Evolutionary conservation across 2,329 filamentous ascomycete species (phyloP), one percentile per base, ranked within the genome.

Genomic region (Fusarium mexicanum): DNA sequence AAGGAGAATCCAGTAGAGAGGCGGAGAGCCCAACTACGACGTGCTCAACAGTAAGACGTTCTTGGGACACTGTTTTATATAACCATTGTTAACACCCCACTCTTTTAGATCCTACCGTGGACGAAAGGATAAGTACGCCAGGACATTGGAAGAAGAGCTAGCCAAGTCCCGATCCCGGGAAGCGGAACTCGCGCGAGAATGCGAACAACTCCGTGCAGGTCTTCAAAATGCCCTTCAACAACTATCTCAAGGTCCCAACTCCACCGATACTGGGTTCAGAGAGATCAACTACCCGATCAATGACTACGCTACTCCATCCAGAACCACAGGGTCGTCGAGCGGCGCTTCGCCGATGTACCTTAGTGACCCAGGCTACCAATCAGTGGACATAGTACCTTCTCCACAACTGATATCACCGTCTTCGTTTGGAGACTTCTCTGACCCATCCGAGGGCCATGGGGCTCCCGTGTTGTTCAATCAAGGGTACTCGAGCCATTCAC

Each of bases 1-100:
- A 74, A 72, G 43, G 59, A 67, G 22, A 61, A 74, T 11, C 72
- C 67, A 3, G 53, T 61, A 8, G 72, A 74, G 31, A 74, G 62
- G 33, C 62, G 72, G 17, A 55, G 72, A 24, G 71, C 62, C 17
- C 71, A 74, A 18, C 29, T 74, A 9, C 68, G 72, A 18, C 55
- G 53, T 26, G 71, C 72, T 9, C 72, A 74, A 53, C 71, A 74
- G 72, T 74, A 40, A 48, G 67, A 26, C 17, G 1, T 2, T 20
- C 1, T 11, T 3, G 8, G n/a, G 11, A 22, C n/a, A 26, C 44
- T 35, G 6, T 64, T 20, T 24, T 37, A 31, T 10, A 24, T 5
- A 16, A 38, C 13, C 16, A 29, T 2, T 16, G 1, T 5, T 41
- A 43, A 54, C 11, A 26, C 16, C 20, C 38, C 18, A 29, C 24